phyloP scores from a whole-genome alignment of 192 early-diverging fungal genomes.

The Obelidium mucronatum region DNA sequence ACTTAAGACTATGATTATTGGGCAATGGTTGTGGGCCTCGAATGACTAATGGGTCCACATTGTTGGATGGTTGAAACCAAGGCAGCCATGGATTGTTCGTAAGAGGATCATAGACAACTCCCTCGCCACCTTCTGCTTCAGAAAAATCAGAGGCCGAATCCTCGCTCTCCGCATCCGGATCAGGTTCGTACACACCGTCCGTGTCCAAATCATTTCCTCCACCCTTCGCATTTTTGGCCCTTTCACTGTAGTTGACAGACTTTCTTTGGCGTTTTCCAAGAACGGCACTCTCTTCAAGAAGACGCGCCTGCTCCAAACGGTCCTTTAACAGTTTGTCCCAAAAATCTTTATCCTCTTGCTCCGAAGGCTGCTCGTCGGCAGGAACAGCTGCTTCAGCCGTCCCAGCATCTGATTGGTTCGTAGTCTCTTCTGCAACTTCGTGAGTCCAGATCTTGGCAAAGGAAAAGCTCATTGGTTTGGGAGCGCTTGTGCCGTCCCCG shows the following conservation, averaged over 20 bases:
- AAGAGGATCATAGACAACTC: not conserved
- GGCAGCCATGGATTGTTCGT: slow-evolving; percentile 13
- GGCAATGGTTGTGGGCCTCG: not conserved
- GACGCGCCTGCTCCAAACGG: slow-evolving; percentile 7
- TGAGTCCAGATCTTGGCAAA: slow-evolving; percentile 72
- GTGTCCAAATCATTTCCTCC: not conserved
- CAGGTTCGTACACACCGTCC: slow-evolving; percentile 20
- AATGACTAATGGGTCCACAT: slow-evolving; percentile 4
- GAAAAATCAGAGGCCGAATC: not conserved
- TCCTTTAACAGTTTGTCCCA: slow-evolving; percentile 45
- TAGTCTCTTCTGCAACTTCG: slow-evolving; percentile 43
- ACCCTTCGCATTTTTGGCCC: not conserved
- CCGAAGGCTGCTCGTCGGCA: slow-evolving; percentile 1
- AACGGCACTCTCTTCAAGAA: not conserved
- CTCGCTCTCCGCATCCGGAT: not conserved
- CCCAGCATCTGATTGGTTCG: slow-evolving; percentile 15
- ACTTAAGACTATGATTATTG: not conserved
- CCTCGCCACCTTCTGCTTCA: slow-evolving; percentile 9
- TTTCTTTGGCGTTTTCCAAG: slow-evolving; percentile 38
- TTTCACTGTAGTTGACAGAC: slow-evolving; percentile 40
- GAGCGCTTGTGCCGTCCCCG: slow-evolving; percentile 4
- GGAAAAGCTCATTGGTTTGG: slow-evolving; percentile 55
- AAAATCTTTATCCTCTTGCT: slow-evolving; percentile 52
- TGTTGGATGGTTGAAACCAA: not conserved
- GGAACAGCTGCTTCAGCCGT: not conserved